Conservation (phyloP, 148 eudicot genomes). For the Suaeda aralocaspica region DNA sequence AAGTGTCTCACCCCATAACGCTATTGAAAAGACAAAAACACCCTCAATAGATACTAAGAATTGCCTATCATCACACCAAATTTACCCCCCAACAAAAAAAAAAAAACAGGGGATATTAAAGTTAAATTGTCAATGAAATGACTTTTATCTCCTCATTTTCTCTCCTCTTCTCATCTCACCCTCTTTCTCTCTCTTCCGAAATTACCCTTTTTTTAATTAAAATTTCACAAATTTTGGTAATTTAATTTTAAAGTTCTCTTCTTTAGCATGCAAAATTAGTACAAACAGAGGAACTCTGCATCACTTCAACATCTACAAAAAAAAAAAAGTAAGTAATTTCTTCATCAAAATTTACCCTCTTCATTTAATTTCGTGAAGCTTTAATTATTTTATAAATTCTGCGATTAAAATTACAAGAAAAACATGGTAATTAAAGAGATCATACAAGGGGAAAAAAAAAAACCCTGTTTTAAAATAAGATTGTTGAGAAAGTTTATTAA, state of each 20-base stretch:
- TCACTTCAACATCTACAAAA: background rate
- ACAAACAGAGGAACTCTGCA: background rate
- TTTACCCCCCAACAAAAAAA: too few relatives aligned
- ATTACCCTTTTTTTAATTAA: background rate
- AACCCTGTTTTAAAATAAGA: too few relatives aligned
- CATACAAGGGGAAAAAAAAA: too few relatives aligned
- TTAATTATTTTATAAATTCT: background rate
- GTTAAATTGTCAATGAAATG: background rate
- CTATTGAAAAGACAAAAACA: background rate
- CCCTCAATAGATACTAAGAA: background rate
- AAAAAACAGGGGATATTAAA: background rate
- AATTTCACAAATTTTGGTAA: background rate
- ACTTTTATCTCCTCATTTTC: background rate
- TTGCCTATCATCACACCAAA: too few relatives aligned
- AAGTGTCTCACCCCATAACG: too few relatives aligned
- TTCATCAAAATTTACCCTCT: background rate
- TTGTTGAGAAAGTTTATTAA: background rate
- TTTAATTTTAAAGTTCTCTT: background rate
- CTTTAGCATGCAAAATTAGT: conserved; percentile 6
- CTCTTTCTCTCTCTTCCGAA: background rate
- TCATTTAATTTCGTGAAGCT: background rate
- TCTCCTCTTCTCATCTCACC: background rate
- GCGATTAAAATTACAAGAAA: background rate
- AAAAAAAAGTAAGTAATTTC: background rate
- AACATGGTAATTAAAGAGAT: too few relatives aligned